Percentiles rank a stretch among this genome's conserved stretches.
Conservation (phyloP, 805 yeast genomes). For the Candida adriatica region DNA sequence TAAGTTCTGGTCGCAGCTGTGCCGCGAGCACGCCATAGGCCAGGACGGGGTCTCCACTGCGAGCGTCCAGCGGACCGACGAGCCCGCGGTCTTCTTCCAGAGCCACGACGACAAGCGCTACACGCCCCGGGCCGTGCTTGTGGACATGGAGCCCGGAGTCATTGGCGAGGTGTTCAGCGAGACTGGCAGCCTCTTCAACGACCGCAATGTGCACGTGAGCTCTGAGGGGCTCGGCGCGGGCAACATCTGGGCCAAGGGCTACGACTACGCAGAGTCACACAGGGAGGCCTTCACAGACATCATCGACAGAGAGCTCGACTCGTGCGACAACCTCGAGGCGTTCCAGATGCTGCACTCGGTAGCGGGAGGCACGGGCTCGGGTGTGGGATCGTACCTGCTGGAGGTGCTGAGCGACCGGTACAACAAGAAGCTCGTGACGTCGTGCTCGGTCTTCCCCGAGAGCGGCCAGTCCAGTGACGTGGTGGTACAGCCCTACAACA, state of each 20-base stretch:
- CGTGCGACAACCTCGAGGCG: constrained; percentile 83
- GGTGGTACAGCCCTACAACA: constrained; percentile 97
- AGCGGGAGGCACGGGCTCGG: constrained; percentile 99
- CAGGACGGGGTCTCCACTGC: constrained; percentile 27
- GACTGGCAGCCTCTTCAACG: constrained; percentile 65
- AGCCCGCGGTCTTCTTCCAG: constrained; percentile 79
- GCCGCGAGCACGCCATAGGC: constrained; percentile 77
- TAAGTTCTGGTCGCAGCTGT: constrained; percentile 86
- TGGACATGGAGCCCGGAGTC: constrained; percentile 90
- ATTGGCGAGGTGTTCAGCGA: constrained; percentile 52
- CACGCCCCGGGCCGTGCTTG: constrained; percentile 80
- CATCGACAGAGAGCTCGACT: constrained; percentile 85
- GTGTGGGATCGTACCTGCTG: constrained; percentile 77
- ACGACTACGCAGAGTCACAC: constrained; percentile 60
- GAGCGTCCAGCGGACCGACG: constrained; percentile 44
- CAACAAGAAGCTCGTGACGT: constrained; percentile 74
- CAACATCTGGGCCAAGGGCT: constrained; percentile 93
- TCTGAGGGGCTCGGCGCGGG: constrained; percentile 92
- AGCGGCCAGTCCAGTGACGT: constrained; percentile 82
- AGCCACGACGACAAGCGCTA: constrained; percentile 67
- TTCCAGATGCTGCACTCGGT: constrained; percentile 90
- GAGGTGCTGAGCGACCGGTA: constrained; percentile 77
- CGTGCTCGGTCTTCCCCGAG: constrained; percentile 82
- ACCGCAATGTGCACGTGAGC: constrained; percentile 72
- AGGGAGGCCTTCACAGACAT: constrained; percentile 73